Percentiles rank a stretch among this genome's conserved stretches.
Conservation (phyloP, 2,329 filamentous ascomycete species). For the Aureobasidium pullulans region DNA sequence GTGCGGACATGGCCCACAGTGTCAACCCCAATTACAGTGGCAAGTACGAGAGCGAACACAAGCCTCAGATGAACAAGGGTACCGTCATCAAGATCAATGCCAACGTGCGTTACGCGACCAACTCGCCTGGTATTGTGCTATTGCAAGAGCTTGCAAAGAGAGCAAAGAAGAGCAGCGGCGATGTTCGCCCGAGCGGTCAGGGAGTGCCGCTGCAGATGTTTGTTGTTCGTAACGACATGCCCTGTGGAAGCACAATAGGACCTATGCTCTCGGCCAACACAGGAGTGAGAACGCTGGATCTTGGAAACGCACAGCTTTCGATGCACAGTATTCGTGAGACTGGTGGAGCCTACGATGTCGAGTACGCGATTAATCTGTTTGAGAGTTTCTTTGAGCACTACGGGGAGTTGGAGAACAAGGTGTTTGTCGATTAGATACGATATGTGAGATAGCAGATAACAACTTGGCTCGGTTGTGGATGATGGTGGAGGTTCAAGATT, state of each 20-base stretch:
- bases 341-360: conserved; percentile 79
- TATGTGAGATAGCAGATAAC: not conserved
- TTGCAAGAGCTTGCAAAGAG: conserved; percentile 73
- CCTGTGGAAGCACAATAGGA: conserved; percentile 88
- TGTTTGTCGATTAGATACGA: conserved; percentile 16
- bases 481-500: not conserved
- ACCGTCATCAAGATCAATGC: conserved; percentile 98
- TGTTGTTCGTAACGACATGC: conserved; percentile 90
- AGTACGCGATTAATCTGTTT: conserved; percentile 78
- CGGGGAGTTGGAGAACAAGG: conserved; percentile 58
- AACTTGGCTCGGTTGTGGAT: not conserved
- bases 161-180: conserved; percentile 40
- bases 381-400: conserved; percentile 81
- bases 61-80: conserved; percentile 92
- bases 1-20: conserved; percentile 95
- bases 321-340: conserved; percentile 98
- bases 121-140: conserved; percentile 88
- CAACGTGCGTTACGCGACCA: conserved; percentile 94
- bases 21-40: conserved; percentile 89
- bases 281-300: conserved; percentile 80
- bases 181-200: conserved; percentile 43
- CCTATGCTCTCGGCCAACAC: conserved; percentile 89
- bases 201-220: conserved; percentile 89
- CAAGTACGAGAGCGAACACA: conserved; percentile 88
- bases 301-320: conserved; percentile 88